These are phyloP conservation scores for Zhuliangozyma blackwelliae DNA, from an alignment of 1,139 yeast species.

Conservation along the genomic window DNA sequence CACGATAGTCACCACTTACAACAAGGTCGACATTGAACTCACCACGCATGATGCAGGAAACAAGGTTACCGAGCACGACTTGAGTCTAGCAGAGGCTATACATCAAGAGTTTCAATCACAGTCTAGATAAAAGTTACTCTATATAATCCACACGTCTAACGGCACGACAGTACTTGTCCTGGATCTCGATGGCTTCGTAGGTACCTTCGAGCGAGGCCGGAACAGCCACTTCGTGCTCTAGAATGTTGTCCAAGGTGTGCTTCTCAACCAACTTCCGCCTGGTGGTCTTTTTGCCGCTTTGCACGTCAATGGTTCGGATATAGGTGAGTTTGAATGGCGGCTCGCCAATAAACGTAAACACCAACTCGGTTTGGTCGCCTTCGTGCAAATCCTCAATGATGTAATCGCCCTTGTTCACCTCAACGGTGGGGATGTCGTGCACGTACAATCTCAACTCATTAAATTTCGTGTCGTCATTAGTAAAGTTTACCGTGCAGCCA, in stretches of 20 bases:
- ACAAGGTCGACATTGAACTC: slow-evolving; percentile 50
- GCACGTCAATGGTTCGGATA: slow-evolving; percentile 42
- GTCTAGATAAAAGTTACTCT: slow-evolving; percentile 10
- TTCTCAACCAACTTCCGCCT: slow-evolving; percentile 59
- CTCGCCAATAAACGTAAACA: slow-evolving; percentile 61
- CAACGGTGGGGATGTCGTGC: slow-evolving; percentile 89
- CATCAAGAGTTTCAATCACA: slow-evolving; percentile 4
- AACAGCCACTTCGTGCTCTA: slow-evolving; percentile 63
- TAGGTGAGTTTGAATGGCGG: slow-evolving; percentile 69
- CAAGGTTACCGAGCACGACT: slow-evolving; percentile 54
- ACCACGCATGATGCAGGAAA: slow-evolving; percentile 66
- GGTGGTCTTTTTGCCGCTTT: slow-evolving; percentile 17
- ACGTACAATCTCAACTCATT: slow-evolving; percentile 50
- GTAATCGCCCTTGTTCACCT: slow-evolving; percentile 71
- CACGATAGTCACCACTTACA: slow-evolving; percentile 59
- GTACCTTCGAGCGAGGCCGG: slow-evolving; percentile 86
- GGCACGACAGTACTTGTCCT: slow-evolving; percentile 76
- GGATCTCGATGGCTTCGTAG: slow-evolving; percentile 84
- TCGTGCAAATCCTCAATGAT: slow-evolving; percentile 80
- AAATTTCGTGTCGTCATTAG: slow-evolving; percentile 29
- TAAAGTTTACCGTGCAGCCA: slow-evolving; percentile 64
- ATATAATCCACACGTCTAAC: slow-evolving; percentile 16
- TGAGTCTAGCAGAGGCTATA: slow-evolving; percentile 47
- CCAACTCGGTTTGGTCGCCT: slow-evolving; percentile 77
- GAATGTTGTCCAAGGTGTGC: slow-evolving; percentile 66